A percentile compares a stretch with the other conserved stretches of the same genome.
These are phyloP conservation scores for Saturnispora besseyi DNA, from an alignment of 805 yeast genomes.

Conservation along the genomic window DNA sequence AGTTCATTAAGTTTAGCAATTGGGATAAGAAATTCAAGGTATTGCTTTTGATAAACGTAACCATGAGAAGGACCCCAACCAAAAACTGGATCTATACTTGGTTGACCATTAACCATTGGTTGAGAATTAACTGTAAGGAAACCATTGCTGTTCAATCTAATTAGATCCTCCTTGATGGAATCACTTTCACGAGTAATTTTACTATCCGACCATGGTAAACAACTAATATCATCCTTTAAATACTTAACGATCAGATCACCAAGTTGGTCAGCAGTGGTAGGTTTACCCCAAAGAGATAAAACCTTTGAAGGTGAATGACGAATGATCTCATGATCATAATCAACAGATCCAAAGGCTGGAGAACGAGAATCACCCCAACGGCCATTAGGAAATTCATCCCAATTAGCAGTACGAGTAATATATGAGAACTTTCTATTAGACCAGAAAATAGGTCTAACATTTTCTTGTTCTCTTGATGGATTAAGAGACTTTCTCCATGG, in stretches of 20 bases:
- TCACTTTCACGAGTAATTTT: constrained; percentile 71
- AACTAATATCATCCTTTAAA: constrained; percentile 56
- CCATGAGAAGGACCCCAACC: constrained; percentile 98
- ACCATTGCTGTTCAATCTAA: constrained; percentile 56
- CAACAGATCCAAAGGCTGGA: constrained; percentile 92
- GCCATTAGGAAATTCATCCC: constrained; percentile 99
- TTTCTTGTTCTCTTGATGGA: constrained; percentile 68
- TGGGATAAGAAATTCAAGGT: constrained; percentile 77
- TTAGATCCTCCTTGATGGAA: constrained; percentile 48
- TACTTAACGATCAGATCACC: constrained; percentile 58
- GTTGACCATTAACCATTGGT: constrained; percentile 78
- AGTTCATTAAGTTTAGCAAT: constrained; percentile 33
- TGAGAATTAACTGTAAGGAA: constrained; percentile 86
- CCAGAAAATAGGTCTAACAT: constrained; percentile 95
- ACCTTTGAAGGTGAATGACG: constrained; percentile 79
- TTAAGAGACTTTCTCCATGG: constrained; percentile 94
- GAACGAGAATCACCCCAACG: constrained; percentile 98
- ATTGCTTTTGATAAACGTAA: constrained; percentile 89
- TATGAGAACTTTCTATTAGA: constrained; percentile 86
- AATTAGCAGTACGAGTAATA: constrained; percentile 78
- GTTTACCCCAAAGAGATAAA: constrained; percentile 81
- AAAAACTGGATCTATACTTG: constrained; percentile 57
- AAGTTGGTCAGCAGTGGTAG: constrained; percentile 50
- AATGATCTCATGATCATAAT: constrained; percentile 69
- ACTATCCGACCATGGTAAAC: constrained; percentile 95